phyloP scores from a whole-genome alignment of 148 eudicot species.

The Gaultheria prostrata region DNA sequence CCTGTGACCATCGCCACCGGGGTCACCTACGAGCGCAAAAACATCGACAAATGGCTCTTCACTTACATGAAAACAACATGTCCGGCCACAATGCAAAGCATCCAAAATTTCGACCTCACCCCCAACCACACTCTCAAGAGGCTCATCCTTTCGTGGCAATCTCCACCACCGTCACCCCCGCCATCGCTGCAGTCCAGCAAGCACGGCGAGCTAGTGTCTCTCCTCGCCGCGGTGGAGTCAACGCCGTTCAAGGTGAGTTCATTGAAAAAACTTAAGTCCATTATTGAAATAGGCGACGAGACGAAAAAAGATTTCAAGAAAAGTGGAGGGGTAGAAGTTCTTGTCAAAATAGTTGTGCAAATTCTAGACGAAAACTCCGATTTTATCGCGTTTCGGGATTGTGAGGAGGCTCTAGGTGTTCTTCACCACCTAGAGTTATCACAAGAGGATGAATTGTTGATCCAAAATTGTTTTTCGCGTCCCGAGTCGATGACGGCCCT shows the following conservation, averaged over 20 bases:
- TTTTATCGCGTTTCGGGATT: slow-evolving; percentile 43
- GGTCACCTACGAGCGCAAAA: slow-evolving; percentile 44
- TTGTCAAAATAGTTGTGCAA: slow-evolving; percentile 31
- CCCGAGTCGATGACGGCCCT: slow-evolving; percentile 35
- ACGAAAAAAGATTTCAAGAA: slow-evolving; percentile 23
- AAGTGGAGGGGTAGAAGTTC: slow-evolving; percentile 32
- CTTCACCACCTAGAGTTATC: slow-evolving; percentile 19
- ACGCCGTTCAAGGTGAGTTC: slow-evolving; percentile 48
- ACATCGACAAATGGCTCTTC: slow-evolving; percentile 46
- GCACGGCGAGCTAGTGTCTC: slow-evolving; percentile 32
- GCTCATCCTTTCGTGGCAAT: slow-evolving; percentile 39
- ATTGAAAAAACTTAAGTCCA: slow-evolving; percentile 29
- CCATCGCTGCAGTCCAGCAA: slow-evolving; percentile 12
- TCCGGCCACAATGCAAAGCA: slow-evolving; percentile 46
- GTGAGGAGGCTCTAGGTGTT: slow-evolving; percentile 44
- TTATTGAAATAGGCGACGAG: slow-evolving; percentile 32
- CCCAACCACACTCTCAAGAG: slow-evolving; percentile 53
- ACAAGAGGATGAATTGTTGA: slow-evolving; percentile 27
- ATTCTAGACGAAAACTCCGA: slow-evolving; percentile 34
- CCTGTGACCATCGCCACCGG: slow-evolving; percentile 59
- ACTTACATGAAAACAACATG: slow-evolving; percentile 40
- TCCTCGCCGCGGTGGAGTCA: slow-evolving; percentile 31
- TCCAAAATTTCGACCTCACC: slow-evolving; percentile 28
- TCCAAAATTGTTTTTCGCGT: slow-evolving; percentile 14
- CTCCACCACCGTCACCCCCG: neutral